Evolutionary conservation across 192 early-diverging fungal species (phyloP).

Genomic region (Backusella sp.): DNA sequence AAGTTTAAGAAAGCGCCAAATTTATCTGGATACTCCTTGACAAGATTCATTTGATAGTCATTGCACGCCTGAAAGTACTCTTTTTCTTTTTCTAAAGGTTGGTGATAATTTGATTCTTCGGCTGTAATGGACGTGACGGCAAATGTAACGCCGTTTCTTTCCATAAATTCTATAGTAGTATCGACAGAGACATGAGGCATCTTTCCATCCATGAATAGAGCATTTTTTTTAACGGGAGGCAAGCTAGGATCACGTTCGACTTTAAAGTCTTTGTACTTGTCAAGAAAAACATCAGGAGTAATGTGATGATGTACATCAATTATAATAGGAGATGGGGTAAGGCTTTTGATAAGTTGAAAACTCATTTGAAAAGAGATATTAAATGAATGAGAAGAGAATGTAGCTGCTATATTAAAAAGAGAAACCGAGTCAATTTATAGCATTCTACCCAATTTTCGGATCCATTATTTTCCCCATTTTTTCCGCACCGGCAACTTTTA

Average conservation of each 20-base stretch:
- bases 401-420: too few species aligned
- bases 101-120: not conserved
- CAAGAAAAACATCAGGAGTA: not conserved
- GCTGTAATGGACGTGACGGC: not conserved
- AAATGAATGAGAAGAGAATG: too few species aligned
- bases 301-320: constrained; percentile 5
- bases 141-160: not conserved
- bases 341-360: too few species aligned
- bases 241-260: not conserved
- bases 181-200: not conserved
- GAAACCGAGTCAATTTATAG: too few species aligned
- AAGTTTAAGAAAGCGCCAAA: not conserved
- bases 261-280: not conserved
- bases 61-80: not conserved
- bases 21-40: not conserved
- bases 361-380: too few species aligned
- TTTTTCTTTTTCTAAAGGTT: not conserved
- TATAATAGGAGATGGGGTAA: not conserved
- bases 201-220: not conserved
- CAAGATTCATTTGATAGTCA: not conserved
- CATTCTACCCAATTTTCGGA: too few species aligned
- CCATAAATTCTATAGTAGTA: not conserved
- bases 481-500: too few species aligned
- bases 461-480: too few species aligned
- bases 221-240: not conserved